phyloP scores from a whole-genome alignment of 805 yeast species.

The Candida loeiensis region DNA sequence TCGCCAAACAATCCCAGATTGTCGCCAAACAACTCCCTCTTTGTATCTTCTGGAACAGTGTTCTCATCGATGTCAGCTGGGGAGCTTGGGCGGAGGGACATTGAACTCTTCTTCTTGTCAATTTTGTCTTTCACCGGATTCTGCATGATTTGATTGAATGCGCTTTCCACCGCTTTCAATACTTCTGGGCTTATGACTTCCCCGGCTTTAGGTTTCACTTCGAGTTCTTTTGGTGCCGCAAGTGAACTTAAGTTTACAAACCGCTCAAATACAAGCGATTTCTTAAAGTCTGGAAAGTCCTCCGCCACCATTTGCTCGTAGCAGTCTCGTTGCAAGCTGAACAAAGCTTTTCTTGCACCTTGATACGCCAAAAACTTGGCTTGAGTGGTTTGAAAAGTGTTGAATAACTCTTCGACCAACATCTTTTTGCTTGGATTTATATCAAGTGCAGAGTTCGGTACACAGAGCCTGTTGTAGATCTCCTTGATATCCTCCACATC shows the following conservation, averaged over 20 bases:
- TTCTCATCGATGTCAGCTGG: neutral
- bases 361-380: conserved; percentile 31
- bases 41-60: no score
- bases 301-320: conserved; percentile 45
- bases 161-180: conserved; percentile 63
- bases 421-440: conserved; percentile 9
- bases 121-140: conserved; percentile 10
- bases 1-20: conserved; percentile 31
- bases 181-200: conserved; percentile 36
- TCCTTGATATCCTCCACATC: conserved; percentile 51
- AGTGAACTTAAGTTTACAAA: conserved; percentile 12
- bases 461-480: conserved; percentile 40
- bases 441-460: neutral
- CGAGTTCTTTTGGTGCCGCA: neutral
- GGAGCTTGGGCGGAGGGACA: neutral
- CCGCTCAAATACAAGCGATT: conserved; percentile 52
- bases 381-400: conserved; percentile 1
- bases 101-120: neutral
- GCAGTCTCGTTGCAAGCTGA: conserved; percentile 54
- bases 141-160: conserved; percentile 56
- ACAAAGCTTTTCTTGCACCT: conserved; percentile 56
- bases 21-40: conserved; percentile 22
- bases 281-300: conserved; percentile 58
- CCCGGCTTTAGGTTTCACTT: neutral
- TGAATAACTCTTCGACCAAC: conserved; percentile 7